These are phyloP conservation scores for Linaria vulgaris DNA, from an alignment of 257 asterid genomes.

Conservation along the genomic window DNA sequence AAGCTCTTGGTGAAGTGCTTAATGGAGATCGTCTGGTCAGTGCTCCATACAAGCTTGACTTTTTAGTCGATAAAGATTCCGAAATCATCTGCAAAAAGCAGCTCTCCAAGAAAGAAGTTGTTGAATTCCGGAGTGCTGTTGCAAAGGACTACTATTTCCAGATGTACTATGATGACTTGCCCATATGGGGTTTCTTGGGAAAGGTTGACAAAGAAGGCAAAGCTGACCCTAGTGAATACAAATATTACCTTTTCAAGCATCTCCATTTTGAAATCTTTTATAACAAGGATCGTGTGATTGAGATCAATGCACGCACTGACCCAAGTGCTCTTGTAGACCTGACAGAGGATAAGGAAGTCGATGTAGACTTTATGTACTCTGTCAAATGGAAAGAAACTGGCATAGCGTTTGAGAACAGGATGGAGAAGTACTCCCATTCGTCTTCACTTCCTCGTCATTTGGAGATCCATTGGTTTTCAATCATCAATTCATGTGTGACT, in stretches of 20 bases:
- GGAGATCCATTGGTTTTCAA: slow-evolving; percentile 78
- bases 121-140: slow-evolving; percentile 58
- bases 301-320: slow-evolving; percentile 69
- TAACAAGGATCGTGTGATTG: slow-evolving; percentile 72
- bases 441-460: slow-evolving; percentile 60
- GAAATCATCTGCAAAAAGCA: slow-evolving; percentile 53
- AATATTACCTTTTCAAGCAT: slow-evolving; percentile 63
- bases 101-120: slow-evolving; percentile 55
- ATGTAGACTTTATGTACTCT: slow-evolving; percentile 59
- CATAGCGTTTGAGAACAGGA: slow-evolving; percentile 60
- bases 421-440: slow-evolving; percentile 63
- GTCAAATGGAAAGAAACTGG: slow-evolving; percentile 63
- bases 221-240: slow-evolving; percentile 62
- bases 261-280: slow-evolving; percentile 59
- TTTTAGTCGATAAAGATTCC: slow-evolving; percentile 54
- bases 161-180: slow-evolving; percentile 81
- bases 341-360: slow-evolving; percentile 58
- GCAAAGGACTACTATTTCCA: slow-evolving; percentile 74
- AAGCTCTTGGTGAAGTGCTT: slow-evolving; percentile 68
- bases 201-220: slow-evolving; percentile 65
- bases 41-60: slow-evolving; percentile 75
- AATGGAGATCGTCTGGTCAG: slow-evolving; percentile 71
- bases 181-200: slow-evolving; percentile 80
- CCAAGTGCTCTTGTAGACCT: slow-evolving; percentile 65
- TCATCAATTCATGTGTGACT: slow-evolving; percentile 67